Evolutionary conservation across 1,139 yeast genomes (phyloP).

Genomic region (Geotrichum cucujoidarum): DNA sequence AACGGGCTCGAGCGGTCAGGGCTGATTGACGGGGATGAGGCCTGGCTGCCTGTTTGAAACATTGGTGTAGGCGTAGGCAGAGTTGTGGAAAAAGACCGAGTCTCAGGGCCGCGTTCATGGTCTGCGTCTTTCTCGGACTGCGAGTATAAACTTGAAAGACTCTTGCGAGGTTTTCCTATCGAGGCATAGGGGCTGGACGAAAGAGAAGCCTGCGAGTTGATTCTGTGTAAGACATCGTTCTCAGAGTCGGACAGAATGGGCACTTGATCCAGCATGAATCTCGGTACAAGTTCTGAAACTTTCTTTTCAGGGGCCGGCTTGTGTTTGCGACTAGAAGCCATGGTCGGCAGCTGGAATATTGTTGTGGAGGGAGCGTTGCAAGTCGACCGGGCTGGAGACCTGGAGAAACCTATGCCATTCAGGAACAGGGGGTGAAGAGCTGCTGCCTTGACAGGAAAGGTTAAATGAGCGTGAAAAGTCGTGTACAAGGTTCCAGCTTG

Average conservation of each 20-base stretch:
- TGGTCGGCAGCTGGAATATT: no score
- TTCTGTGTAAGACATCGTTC: constrained; percentile 20
- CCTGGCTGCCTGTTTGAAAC: constrained; percentile 6
- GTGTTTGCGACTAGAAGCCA: constrained; percentile 7
- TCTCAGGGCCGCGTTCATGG: constrained; percentile 7
- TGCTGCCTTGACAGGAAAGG: background rate
- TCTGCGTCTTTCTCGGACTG: constrained; percentile 9
- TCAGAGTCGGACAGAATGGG: constrained; percentile 24
- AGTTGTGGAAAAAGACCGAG: constrained; percentile 10
- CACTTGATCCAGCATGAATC: constrained; percentile 35
- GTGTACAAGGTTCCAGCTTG: background rate
- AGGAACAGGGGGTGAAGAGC: background rate
- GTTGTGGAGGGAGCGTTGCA: background rate
- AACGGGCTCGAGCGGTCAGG: constrained; percentile 9
- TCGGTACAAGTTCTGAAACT: constrained; percentile 30
- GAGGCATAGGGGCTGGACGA: constrained; percentile 35
- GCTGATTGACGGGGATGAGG: background rate
- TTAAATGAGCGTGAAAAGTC: background rate
- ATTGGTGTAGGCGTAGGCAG: constrained; percentile 14
- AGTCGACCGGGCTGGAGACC: background rate
- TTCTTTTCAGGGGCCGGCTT: constrained; percentile 1
- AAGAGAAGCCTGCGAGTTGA: constrained; percentile 14
- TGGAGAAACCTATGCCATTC: background rate
- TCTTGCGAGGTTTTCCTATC: constrained; percentile 27
- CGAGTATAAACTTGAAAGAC: constrained; percentile 15